Percentiles rank a stretch among this genome's conserved stretches.
phyloP scores from a whole-genome alignment of 2,329 filamentous ascomycete species.

The Rutstroemia sydowiana region DNA sequence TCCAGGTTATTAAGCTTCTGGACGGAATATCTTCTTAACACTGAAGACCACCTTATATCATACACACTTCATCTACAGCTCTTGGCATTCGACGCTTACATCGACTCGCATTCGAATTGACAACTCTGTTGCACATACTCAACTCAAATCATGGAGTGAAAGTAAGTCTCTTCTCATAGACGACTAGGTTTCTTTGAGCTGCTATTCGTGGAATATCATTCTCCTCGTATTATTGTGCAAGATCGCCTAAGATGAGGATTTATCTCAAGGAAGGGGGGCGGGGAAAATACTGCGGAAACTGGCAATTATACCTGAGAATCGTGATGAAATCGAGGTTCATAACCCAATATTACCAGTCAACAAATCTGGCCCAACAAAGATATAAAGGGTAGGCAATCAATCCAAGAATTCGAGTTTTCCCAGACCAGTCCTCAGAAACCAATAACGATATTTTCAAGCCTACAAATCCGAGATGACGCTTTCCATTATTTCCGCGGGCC shows the following conservation, averaged over 20 bases:
- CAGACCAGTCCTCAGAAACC: no score
- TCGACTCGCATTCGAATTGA: background rate
- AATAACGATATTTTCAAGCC: no score
- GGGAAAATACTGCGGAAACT: background rate
- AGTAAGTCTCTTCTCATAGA: background rate
- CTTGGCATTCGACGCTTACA: conserved; percentile 4
- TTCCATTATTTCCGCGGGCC: conserved; percentile 38
- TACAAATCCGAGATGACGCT: conserved; percentile 39
- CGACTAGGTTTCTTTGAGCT: background rate
- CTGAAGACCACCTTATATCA: background rate
- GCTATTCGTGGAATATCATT: conserved; percentile 7
- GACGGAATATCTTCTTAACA: conserved; percentile 1
- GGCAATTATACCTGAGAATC: background rate
- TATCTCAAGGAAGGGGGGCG: background rate
- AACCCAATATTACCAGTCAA: background rate
- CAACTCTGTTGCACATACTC: background rate
- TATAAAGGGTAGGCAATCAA: background rate
- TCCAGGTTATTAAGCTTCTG: background rate
- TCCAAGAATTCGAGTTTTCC: background rate
- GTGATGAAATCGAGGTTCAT: background rate
- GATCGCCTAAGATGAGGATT: background rate
- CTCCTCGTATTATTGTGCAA: background rate
- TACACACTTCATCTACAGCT: background rate
- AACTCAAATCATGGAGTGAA: background rate
- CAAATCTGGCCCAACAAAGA: background rate